Evolutionary conservation across 495 filamentous ascomycete species (phyloP).

Genomic region (Aspergillus avenaceus): DNA sequence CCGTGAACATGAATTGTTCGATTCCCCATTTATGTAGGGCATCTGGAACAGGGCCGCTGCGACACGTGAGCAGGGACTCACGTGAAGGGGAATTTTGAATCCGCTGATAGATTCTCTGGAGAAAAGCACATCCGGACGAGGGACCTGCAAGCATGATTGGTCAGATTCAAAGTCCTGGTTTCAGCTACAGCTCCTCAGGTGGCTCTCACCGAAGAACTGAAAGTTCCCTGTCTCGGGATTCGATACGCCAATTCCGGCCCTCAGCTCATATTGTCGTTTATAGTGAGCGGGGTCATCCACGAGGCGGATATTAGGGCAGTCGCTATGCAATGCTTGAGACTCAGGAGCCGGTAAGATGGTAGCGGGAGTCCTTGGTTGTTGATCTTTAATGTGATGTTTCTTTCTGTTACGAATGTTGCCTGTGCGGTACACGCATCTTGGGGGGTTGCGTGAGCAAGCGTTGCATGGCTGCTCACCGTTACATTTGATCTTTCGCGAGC

Average conservation of each 20-base stretch:
- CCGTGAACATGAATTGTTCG: constrained; percentile 10
- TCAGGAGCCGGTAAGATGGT: not conserved
- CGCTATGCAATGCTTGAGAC: not conserved
- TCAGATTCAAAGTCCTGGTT: no score
- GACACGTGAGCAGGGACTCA: constrained; percentile 3
- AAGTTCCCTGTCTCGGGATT: constrained; percentile 10
- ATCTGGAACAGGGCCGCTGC: constrained; percentile 5
- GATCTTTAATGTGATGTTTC: not conserved
- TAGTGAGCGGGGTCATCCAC: constrained; percentile 6
- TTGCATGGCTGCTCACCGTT: constrained; percentile 28
- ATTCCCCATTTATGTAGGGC: constrained; percentile 7
- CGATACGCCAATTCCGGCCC: constrained; percentile 9
- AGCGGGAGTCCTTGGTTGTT: not conserved
- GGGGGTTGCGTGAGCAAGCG: constrained; percentile 5
- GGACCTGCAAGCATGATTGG: constrained; percentile 3
- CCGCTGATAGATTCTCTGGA: constrained; percentile 10
- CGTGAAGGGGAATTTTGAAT: not conserved
- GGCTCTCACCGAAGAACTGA: constrained; percentile 8
- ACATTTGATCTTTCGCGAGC: constrained; percentile 32
- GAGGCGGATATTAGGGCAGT: not conserved
- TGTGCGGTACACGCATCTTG: constrained; percentile 5
- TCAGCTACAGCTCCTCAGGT: no score
- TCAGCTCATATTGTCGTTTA: constrained; percentile 9
- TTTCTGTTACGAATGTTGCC: constrained; percentile 3
- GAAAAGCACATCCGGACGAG: constrained; percentile 6